phyloP scores from a whole-genome alignment of 495 filamentous ascomycete species.

The Cercophora newfieldiana region DNA sequence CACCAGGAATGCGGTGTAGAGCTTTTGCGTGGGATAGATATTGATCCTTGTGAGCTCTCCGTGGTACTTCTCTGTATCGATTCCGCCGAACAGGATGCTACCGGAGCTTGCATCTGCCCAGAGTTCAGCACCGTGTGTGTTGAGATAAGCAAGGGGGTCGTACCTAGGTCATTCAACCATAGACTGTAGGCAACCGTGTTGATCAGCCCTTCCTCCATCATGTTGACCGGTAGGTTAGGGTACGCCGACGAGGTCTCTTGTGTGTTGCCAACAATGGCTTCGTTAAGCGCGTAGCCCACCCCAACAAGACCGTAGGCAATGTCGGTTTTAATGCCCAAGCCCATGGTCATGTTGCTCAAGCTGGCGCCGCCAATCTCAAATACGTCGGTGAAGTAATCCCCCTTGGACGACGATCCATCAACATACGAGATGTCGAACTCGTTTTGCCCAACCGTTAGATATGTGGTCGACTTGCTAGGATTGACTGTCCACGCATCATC shows the following conservation, averaged over 20 bases:
- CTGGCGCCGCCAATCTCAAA: slow-evolving; percentile 67
- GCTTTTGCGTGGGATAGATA: slow-evolving; percentile 45
- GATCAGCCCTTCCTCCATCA: slow-evolving; percentile 73
- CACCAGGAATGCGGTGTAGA: slow-evolving; percentile 66
- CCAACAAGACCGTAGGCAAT: slow-evolving; percentile 81
- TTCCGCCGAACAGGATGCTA: slow-evolving; percentile 77
- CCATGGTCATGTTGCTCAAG: slow-evolving; percentile 77
- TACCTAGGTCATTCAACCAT: slow-evolving; percentile 79
- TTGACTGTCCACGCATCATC: slow-evolving; percentile 51
- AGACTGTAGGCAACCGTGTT: slow-evolving; percentile 83
- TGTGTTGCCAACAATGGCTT: slow-evolving; percentile 62
- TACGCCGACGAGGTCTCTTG: slow-evolving; percentile 52
- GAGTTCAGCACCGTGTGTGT: background rate
- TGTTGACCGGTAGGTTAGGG: slow-evolving; percentile 73
- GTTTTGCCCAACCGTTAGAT: slow-evolving; percentile 57
- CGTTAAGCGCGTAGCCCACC: slow-evolving; percentile 79
- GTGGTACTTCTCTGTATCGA: slow-evolving; percentile 81
- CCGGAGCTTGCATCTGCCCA: slow-evolving; percentile 41
- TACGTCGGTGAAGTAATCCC: slow-evolving; percentile 81
- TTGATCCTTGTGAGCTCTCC: slow-evolving; percentile 72
- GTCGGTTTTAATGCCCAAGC: slow-evolving; percentile 69
- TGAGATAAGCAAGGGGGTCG: slow-evolving; percentile 7
- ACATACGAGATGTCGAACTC: slow-evolving; percentile 90
- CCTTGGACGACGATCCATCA: slow-evolving; percentile 71
- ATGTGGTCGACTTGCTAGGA: slow-evolving; percentile 64